phyloP scores from a whole-genome alignment of 441 rosid species.

The Viola pubescens region DNA sequence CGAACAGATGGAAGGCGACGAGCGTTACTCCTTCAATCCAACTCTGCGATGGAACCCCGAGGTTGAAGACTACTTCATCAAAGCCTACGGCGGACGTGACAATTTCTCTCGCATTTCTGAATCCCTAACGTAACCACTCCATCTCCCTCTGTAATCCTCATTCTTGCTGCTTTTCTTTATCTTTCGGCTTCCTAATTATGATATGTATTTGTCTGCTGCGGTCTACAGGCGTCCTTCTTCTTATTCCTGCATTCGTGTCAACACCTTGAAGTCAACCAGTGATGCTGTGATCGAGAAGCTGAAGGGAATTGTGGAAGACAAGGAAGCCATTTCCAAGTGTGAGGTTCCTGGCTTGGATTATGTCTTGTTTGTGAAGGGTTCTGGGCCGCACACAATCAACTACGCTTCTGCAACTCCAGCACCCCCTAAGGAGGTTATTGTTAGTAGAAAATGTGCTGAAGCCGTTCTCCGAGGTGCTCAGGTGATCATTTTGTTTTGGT shows the following conservation, averaged over 20 bases:
- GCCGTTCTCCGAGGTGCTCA: conserved; percentile 98
- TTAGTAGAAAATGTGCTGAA: conserved; percentile 94
- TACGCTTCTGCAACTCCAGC: conserved; percentile 42
- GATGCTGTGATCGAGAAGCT: conserved; percentile 73
- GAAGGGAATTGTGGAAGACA: conserved; percentile 31
- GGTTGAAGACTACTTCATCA: conserved; percentile 70
- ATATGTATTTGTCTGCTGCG: neutral
- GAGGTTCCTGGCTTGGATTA: conserved; percentile 73
- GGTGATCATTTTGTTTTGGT: conserved; percentile 28
- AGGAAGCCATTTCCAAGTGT: conserved; percentile 44
- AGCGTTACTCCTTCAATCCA: conserved; percentile 78
- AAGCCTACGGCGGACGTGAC: conserved; percentile 59
- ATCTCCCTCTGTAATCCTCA: neutral
- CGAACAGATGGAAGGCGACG: conserved; percentile 44
- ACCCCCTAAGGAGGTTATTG: conserved; percentile 81
- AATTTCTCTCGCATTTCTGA: conserved; percentile 72
- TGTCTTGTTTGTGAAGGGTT: conserved; percentile 77
- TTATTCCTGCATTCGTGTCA: conserved; percentile 87
- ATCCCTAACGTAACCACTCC: conserved; percentile 55
- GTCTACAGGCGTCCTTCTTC: conserved; percentile 59
- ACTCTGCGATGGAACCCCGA: conserved; percentile 69
- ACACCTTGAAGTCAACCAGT: conserved; percentile 55
- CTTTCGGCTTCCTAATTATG: neutral
- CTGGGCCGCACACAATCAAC: conserved; percentile 71
- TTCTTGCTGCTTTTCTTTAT: neutral